Evolutionary conservation across 495 filamentous ascomycete genomes (phyloP), one percentile per base, ranked within the genome.

Genomic region (Penicillium pulvis): DNA sequence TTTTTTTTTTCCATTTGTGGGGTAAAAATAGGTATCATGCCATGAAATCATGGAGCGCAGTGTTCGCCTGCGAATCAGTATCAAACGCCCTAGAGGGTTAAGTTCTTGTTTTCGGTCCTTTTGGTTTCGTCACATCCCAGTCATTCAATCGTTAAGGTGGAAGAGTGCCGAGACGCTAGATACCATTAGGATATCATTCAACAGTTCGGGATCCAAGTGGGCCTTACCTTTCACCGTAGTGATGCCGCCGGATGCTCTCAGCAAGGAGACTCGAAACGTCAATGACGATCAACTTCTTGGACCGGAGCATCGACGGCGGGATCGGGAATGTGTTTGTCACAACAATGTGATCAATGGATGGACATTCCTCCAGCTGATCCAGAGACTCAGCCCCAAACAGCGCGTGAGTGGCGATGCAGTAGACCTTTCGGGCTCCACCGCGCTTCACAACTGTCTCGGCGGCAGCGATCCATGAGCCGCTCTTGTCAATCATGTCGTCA

Each of bases 401-500:
- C 17, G 91, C 95, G 67, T 98, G 94, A 0, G 94, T 98, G 19
- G 95, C 94, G 75, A 98, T 96, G 75, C 91, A 96, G 72, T 97
- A 97, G 43, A 98, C 94, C 72, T 90, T 92, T 70, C 90, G 92
- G 6, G 95, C 94, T 47, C 85, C 86, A 62, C 93, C 94, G 59
- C 90, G 82, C 81, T 97, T 96, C 53, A 95, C 90, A 1, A 97
- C 93, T 8, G 93, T 97, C 77, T 98, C 94, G 10, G 94, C 94
- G n/a, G 94, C 94, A 9, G 93, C 94, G 64, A 98, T 94, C 94
- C 94, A 98, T 19, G 91, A 95, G 20, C 90, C 91, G 28, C 91
- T 86, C 72, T 96, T 96, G 77, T 98, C 94, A 64, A 98, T 97
- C 90, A 98, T 96, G 73, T 98, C 94, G 77, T 98, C 94, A 49